Conservation (phyloP, 345 rosid genomes). For the Linum tenue region DNA sequence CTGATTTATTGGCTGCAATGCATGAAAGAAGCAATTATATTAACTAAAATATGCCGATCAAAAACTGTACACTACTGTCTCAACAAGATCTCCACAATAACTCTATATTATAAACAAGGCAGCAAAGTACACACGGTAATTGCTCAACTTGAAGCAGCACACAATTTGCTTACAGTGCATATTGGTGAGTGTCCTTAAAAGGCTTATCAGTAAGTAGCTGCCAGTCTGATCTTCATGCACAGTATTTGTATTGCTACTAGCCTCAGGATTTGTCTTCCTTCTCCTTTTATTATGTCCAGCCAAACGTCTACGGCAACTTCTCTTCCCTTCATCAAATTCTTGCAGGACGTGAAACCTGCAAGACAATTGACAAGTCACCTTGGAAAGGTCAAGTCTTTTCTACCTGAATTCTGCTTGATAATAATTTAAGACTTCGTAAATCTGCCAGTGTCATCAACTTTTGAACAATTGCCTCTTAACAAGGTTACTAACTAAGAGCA, state of each 20-base stretch:
- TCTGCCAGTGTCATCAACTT: too few species aligned
- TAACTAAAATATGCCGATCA: not conserved
- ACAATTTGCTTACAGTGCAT: conserved; percentile 61
- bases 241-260: conserved; percentile 45
- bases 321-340: conserved; percentile 98
- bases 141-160: not conserved
- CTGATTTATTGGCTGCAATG: conserved; percentile 66
- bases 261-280: conserved; percentile 83
- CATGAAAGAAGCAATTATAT: conserved; percentile 9
- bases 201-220: conserved; percentile 66
- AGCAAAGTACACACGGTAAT: too few species aligned
- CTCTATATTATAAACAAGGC: not conserved
- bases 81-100: not conserved
- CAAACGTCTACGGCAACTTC: conserved; percentile 97
- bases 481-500: not conserved
- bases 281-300: conserved; percentile 98
- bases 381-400: too few species aligned
- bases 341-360: conserved; percentile 89
- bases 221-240: conserved; percentile 68
- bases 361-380: conserved; percentile 12
- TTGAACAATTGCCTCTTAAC: not conserved
- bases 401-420: too few species aligned
- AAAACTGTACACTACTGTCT: not conserved
- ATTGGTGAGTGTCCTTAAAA: conserved; percentile 80
- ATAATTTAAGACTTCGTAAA: too few species aligned